Evolutionary conservation across 148 eudicot species (phyloP), one percentile per base, ranked within the genome.

Genomic region (Camellia granthamiana): DNA sequence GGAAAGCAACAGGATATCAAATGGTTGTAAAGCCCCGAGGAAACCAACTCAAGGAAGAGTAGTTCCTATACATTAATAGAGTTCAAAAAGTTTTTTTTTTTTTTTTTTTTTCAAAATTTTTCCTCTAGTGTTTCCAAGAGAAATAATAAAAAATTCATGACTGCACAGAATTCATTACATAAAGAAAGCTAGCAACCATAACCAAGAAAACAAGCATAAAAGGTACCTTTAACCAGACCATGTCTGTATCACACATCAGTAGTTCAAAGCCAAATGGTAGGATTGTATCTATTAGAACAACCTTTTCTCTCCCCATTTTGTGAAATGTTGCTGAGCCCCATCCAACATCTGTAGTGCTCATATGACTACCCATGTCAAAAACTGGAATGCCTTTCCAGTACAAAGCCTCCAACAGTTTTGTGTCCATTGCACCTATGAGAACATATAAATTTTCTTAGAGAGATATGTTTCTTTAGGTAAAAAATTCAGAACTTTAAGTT

Each of bases 331-430:
- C 91, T 65, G 97, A 80, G 78, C 99, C 99, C 99, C 98, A 93
- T 74, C 99, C 99, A 85, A 92, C 99, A 91, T 96, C 99, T 72
- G 86, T 58, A 21, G 98, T 92, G 89, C 97, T 96, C 98, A 96
- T 93, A 83, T 93, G 98, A 85, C 99, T 96, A 62, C 92, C 99
- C 98, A 96, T 96, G 82, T 96, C 99, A 89, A 96, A 96, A 80
- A 89, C 95, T 18, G 99, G 99, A 78, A 96, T 74, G 62, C 97
- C 98, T 87, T 90, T 96, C 99, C 98, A 91, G 70, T 93, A 96
- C 82, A 96, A 87, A 80, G 95, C 97, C 86, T 93, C 92, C 84
- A 96, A 82, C 80, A 96, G 82, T 80, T 91, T 96, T 78, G 91
- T 93, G 90, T 93, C 99, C 99, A 96, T 93, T 84, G 99, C 99